A percentile compares a stretch with the other conserved stretches of the same genome.
Conservation (phyloP, 495 filamentous ascomycete species). For the Jackrogersella multiformis region DNA sequence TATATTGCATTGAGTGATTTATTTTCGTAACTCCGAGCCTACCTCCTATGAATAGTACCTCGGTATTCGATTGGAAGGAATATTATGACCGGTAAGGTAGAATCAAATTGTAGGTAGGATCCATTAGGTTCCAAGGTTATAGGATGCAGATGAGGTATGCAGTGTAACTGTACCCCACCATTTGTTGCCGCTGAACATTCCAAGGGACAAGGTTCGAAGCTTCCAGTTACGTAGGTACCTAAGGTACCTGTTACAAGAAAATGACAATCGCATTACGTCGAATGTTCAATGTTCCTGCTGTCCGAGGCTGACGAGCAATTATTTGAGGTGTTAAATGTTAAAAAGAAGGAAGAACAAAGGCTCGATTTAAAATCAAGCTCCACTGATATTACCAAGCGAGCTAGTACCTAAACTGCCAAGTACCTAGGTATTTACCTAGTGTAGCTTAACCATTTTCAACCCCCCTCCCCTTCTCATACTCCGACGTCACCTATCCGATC, state of each 20-base stretch:
- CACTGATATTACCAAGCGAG: neutral
- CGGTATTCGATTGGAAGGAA: too few relatives aligned
- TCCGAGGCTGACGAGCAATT: slow-evolving; percentile 21
- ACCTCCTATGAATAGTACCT: too few relatives aligned
- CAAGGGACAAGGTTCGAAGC: too few relatives aligned
- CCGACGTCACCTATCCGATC: slow-evolving; percentile 1
- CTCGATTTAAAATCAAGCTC: neutral
- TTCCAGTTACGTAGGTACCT: too few relatives aligned
- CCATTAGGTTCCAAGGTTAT: too few relatives aligned
- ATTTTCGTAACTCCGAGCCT: neutral
- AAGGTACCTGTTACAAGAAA: too few relatives aligned
- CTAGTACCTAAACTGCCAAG: neutral
- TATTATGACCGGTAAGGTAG: too few relatives aligned
- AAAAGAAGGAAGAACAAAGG: slow-evolving; percentile 25
- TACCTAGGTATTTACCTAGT: too few relatives aligned
- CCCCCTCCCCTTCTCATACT: neutral
- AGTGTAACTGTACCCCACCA: slow-evolving; percentile 32
- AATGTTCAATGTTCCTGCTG: slow-evolving; percentile 20
- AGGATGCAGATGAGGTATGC: too few relatives aligned
- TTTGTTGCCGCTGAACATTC: neutral
- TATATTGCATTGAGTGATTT: slow-evolving; percentile 20
- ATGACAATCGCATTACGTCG: slow-evolving; percentile 36
- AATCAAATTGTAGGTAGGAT: neutral
- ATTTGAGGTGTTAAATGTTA: too few relatives aligned
- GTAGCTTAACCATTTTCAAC: too few relatives aligned